Evolutionary conservation across 2,329 filamentous ascomycete genomes (phyloP).

Genomic region (Sporothrix luriei): DNA sequence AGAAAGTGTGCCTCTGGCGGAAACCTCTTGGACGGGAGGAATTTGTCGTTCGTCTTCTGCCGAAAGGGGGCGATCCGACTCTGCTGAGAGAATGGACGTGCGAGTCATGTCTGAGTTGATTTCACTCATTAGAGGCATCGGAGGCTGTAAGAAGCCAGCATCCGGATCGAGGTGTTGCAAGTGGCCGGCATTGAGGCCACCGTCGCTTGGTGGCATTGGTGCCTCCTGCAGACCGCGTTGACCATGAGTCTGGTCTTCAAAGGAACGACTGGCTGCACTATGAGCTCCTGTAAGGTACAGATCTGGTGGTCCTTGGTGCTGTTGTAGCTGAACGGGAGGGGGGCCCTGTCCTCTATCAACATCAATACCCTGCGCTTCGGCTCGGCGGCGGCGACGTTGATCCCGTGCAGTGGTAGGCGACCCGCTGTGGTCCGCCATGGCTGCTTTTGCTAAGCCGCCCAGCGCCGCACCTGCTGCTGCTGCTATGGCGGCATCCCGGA

Average conservation of each 20-base stretch:
- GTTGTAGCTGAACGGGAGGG: slow-evolving; percentile 45
- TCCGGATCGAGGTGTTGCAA: slow-evolving; percentile 55
- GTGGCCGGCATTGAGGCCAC: slow-evolving; percentile 46
- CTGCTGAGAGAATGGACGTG: slow-evolving; percentile 81
- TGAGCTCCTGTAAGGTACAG: slow-evolving; percentile 32
- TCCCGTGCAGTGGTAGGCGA: slow-evolving; percentile 56
- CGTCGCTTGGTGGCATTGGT: slow-evolving; percentile 1
- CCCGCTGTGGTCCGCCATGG: slow-evolving; percentile 43
- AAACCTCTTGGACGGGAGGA: slow-evolving; percentile 66
- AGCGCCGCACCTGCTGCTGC: slow-evolving; percentile 52
- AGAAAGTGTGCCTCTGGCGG: slow-evolving; percentile 57
- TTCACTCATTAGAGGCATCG: slow-evolving; percentile 86
- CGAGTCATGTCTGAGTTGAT: slow-evolving; percentile 86
- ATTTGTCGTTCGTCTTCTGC: slow-evolving; percentile 59
- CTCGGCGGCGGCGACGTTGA: slow-evolving; percentile 56
- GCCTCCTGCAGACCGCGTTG: not conserved
- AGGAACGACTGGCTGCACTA: slow-evolving; percentile 28
- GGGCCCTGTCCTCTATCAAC: not conserved
- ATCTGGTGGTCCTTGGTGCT: slow-evolving; percentile 46
- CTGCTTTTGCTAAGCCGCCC: slow-evolving; percentile 44
- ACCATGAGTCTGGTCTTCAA: slow-evolving; percentile 14
- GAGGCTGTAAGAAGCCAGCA: slow-evolving; percentile 57
- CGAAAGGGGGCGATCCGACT: slow-evolving; percentile 72
- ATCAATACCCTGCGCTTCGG: slow-evolving; percentile 54
- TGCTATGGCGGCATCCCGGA: slow-evolving; percentile 50